Base-by-base conservation (phyloP, 108 stramenopile species). In the Nitzschia sp. region DNA sequence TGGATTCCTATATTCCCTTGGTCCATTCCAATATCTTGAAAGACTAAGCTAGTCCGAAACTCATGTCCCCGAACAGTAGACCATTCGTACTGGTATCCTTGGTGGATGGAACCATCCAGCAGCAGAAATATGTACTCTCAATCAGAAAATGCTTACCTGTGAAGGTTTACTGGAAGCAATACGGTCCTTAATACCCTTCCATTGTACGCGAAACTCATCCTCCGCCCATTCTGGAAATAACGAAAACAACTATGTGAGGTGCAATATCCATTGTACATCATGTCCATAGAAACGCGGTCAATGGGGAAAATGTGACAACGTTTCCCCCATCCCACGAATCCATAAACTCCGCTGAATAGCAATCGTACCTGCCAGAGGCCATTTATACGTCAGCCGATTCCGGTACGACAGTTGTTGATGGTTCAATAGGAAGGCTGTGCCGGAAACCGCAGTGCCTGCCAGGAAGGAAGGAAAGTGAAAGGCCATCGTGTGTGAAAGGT, bases 381-480 rank as follows among this genome's bases (percentile, higher is more conserved):
- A 65, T 38, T 52, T 51, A 17, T 53, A 65, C 11, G 64, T 53
- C 8, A 65, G 51, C 20, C 64, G 51, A 40, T 65, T 65, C 20
- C 64, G 51, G 39, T 65, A 65, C 15, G 64, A 65, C 22, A 65
- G 6, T 39, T 65, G 64, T 39, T 65, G 64, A 17, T 65, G 24
- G 1, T 38, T 51, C 8, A 40, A 37, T 7, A 65, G 51, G 20
- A 65, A 65, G 19, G 51, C 34, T 19, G 39, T 17, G n/a, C 64
- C 64, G 15, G 64, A 51, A 29, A 53, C 19, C 7, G 64, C 64
- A 19, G 64, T 52, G 2, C 64, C 64, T 17, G 37, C 51, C 12
- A 65, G 51, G 14, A 65, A 65, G 26, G 64, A 65, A 29, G 64
- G 64, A 38, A 65, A 9, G 25, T 65, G 64, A 53, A 65, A 51